phyloP scores from a whole-genome alignment of 495 filamentous ascomycete species.

The Cercophora sp. region DNA sequence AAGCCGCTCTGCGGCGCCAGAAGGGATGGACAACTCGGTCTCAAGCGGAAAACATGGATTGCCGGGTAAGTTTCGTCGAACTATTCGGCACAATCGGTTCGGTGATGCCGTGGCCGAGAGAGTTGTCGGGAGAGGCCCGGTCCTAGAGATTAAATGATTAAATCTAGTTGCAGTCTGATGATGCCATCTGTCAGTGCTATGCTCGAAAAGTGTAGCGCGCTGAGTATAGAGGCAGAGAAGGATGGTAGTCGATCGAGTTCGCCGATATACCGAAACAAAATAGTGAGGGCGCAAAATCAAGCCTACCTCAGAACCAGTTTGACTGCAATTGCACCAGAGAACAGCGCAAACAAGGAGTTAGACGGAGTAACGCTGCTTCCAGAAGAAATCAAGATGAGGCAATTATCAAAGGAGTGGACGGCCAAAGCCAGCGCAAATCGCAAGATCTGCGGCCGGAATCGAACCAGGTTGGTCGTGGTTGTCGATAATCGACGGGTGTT shows the following conservation, averaged over 20 bases:
- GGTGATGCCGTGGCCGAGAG: too few relatives aligned
- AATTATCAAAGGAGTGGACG: conserved; percentile 48
- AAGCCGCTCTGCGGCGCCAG: conserved; percentile 46
- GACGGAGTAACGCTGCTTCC: conserved; percentile 21
- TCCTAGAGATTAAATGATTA: conserved; percentile 28
- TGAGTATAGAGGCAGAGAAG: background rate
- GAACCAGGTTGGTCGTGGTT: conserved; percentile 35
- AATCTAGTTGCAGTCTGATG: conserved; percentile 22
- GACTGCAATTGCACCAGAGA: conserved; percentile 18
- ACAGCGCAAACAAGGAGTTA: conserved; percentile 19
- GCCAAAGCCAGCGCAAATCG: conserved; percentile 50
- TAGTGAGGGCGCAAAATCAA: background rate
- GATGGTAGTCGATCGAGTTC: background rate
- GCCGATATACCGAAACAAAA: too few relatives aligned
- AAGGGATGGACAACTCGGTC: conserved; percentile 36
- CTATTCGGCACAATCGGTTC: too few relatives aligned
- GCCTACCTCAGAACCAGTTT: conserved; percentile 5
- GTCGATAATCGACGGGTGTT: conserved; percentile 23
- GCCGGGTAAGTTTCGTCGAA: too few relatives aligned
- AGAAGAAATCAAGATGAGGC: conserved; percentile 24
- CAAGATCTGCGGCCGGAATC: conserved; percentile 46
- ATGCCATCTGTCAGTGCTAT: too few relatives aligned
- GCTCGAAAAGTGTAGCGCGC: too few relatives aligned
- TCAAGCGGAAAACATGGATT: conserved; percentile 38
- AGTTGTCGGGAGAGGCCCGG: conserved; percentile 5